A percentile compares a stretch with the other conserved stretches of the same genome.
phyloP scores from a whole-genome alignment of 345 rosid genomes.

The Aquilaria yunnanensis region DNA sequence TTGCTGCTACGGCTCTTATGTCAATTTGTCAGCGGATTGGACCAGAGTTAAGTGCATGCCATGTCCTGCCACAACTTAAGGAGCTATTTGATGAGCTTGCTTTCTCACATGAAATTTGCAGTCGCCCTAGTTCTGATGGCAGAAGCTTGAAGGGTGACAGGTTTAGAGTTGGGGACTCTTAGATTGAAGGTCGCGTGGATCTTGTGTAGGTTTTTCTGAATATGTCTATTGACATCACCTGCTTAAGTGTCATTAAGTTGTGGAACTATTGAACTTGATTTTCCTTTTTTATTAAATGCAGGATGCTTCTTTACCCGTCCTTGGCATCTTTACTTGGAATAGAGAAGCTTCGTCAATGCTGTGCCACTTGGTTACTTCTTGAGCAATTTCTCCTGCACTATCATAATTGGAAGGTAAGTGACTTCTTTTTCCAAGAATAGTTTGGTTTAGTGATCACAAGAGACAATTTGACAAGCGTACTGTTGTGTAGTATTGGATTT shows the following conservation, averaged over 20 bases:
- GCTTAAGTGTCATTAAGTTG: slow-evolving; percentile 8
- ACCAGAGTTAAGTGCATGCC: too few species aligned
- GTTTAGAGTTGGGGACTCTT: too few species aligned
- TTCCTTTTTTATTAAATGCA: slow-evolving; percentile 29
- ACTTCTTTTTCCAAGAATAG: slow-evolving; percentile 4
- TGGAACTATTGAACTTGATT: slow-evolving; percentile 12
- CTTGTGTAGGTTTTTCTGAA: slow-evolving; percentile 73
- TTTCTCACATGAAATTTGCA: too few species aligned
- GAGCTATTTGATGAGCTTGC: too few species aligned
- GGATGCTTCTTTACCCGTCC: slow-evolving; percentile 89
- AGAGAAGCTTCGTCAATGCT: slow-evolving; percentile 86
- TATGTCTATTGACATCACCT: slow-evolving; percentile 2
- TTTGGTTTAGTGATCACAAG: slow-evolving; percentile 14
- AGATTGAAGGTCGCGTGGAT: slow-evolving; percentile 76
- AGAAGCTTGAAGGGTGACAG: too few species aligned
- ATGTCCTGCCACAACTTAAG: too few species aligned
- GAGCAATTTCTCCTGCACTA: slow-evolving; percentile 81
- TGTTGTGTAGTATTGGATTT: slow-evolving; percentile 12
- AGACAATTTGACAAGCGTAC: slow-evolving; percentile 5
- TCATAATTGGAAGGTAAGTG: slow-evolving; percentile 88
- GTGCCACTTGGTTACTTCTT: slow-evolving; percentile 95
- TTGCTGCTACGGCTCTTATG: too few species aligned
- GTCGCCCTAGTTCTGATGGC: too few species aligned
- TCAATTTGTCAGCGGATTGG: too few species aligned
- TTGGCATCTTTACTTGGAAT: slow-evolving; percentile 89